These are phyloP conservation scores for Hibiscus tridactylites DNA, from an alignment of 345 rosid species.

Conservation along the genomic window DNA sequence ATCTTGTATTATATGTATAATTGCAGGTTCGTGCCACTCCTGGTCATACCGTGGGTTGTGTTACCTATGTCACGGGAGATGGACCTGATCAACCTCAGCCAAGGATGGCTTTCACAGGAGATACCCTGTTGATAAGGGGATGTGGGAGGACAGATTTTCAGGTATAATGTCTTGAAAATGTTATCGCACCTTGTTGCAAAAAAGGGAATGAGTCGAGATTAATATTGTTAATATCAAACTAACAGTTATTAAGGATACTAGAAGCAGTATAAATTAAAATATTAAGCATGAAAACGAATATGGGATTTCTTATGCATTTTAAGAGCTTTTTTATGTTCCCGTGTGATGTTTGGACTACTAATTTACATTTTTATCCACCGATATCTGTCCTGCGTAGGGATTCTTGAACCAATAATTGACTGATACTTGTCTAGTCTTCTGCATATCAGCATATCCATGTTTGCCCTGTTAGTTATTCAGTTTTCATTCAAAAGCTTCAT, in stretches of 20 bases:
- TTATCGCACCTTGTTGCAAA: not conserved
- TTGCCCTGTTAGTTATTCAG: not conserved
- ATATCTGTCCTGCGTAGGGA: not conserved
- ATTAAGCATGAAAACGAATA: not conserved
- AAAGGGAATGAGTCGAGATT: not conserved
- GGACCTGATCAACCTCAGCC: slow-evolving; percentile 77
- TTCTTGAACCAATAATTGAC: not conserved
- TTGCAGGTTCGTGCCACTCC: slow-evolving; percentile 19
- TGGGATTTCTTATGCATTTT: not conserved
- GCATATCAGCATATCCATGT: not conserved
- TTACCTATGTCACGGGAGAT: slow-evolving; percentile 89
- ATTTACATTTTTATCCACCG: not conserved
- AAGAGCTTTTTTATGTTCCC: not conserved
- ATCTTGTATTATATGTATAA: not conserved
- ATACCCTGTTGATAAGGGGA: slow-evolving; percentile 79
- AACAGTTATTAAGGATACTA: not conserved
- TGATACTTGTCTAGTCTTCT: not conserved
- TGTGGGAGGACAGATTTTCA: slow-evolving; percentile 99
- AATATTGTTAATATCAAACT: not conserved
- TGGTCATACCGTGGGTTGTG: slow-evolving; percentile 73
- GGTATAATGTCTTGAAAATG: slow-evolving; percentile 31
- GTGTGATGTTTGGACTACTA: not conserved
- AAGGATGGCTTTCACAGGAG: slow-evolving; percentile 93
- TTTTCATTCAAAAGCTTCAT: not conserved
- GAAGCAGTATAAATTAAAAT: not conserved